Evolutionary conservation across 768 basidiomycete species (phyloP), one percentile per base, ranked within the genome.

Genomic region (Melanogaster broomeanus): DNA sequence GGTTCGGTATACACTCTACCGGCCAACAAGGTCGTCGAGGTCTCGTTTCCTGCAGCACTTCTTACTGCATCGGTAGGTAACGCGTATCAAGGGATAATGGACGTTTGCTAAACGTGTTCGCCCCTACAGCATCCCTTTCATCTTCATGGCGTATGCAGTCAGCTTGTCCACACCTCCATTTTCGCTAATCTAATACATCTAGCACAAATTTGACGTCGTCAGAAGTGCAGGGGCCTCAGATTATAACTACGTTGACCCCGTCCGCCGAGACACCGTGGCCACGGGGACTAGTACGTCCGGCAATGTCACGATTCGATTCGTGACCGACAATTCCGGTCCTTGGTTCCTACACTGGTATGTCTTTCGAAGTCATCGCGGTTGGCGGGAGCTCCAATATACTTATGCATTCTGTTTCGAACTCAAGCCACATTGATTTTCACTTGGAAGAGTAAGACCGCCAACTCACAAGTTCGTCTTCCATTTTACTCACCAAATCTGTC

Each of bases 221-320:
- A 63, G 73, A 44, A 74, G 73, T 43, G 75, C 78, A 6, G 74
- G 74, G 4, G 72, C 58, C 30, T 46, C 49, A 2, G 51, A 40
- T 1, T 70, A 68, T 57, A 81, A 81, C 61, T 79, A 74, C 28
- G 56, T 53, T 8, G 83, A 88, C 63, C 87, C 88, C 0, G 74
- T 75, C 40, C 66, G 74, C 50, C 68, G 80, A 37, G 80, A 82
- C 51, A 77, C 76, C 1, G 71, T 79, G 7, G 61, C 52, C 45
- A 62, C 68, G 4, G 65, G 63, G 13, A 33, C 27, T 6, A n/a
- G n/a, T n/a, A 3, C 13, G 5, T 41, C 53, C 1, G 59, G 64
- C 28, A 59, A 59, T 12, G 74, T 76, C 27, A 73, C 72, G 6
- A 62, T 82, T 22, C 71, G 79, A 34, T 81, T 78, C 68, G 58